Base-by-base conservation (phyloP, 129 eudicot species). In the Pittosporum tobira region DNA sequence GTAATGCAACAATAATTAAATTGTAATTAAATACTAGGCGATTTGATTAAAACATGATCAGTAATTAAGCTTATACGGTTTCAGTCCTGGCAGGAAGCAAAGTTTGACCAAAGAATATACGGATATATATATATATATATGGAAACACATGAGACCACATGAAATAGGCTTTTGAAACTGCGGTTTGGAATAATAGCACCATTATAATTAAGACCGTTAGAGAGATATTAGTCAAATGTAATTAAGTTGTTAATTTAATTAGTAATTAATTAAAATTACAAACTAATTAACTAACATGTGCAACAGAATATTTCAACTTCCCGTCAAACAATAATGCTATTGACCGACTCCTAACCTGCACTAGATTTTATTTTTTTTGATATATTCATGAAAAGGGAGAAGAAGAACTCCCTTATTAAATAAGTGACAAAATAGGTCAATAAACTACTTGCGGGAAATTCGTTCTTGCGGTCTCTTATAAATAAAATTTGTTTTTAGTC, bases 71-170 rank as follows among this genome's bases (percentile, higher is more conserved):
- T 45, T 30, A 49, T 48, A 49, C 36, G 43, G 59, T 49, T 46
- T 46, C 48, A 50, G 34, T 19, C 11, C 4, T 54, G 53, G 15
- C 43, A 42, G 18, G 55, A 20, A 66, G 43, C 45, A 42, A n/a
- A 19, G 47, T 54, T 47, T 54, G 64, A 67, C 45, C 62, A 57
- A 30, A 29, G 29, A 54, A 42, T 42, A 9, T 42, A 42, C 15
- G 13, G 15, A 1, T 1, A 10, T 42, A 3, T 9, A 25, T 57
- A 9, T 16, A 29, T 36, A 36, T 59, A 22, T 21, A 38, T 19
- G 60, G 48, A 62, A 62, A 70, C 69, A 70, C 75, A 70, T 70
- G 75, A 61, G 56, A 61, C 57, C 75, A 70, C 75, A 70, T 70
- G 75, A 48, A 61, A 42, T 38, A 7, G 67, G 61, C 73, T 59